Percentiles rank a stretch among this genome's conserved stretches.
These are phyloP conservation scores for Citrus hindsii DNA, from an alignment of 345 rosid genomes.

Conservation along the genomic window DNA sequence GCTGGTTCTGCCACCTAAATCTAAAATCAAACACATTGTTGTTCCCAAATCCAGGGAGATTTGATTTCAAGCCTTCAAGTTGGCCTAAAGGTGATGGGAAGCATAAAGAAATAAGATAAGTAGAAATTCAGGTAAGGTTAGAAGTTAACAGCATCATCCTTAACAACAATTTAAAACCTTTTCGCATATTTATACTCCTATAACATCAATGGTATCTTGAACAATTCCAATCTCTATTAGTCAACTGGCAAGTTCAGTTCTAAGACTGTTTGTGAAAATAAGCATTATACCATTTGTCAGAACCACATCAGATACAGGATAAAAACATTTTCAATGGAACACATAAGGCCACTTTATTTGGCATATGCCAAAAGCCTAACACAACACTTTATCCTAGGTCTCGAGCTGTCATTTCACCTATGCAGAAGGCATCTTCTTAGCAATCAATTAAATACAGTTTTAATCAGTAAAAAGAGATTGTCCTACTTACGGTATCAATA, in stretches of 20 bases:
- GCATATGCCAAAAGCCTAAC: not conserved
- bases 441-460: slow-evolving; percentile 3
- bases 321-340: not conserved
- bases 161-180: not conserved
- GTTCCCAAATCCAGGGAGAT: not conserved
- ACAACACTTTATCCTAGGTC: not conserved
- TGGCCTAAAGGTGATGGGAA: not conserved
- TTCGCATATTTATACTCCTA: not conserved
- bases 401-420: not conserved
- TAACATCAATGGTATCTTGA: not conserved
- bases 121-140: not conserved
- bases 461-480: slow-evolving; percentile 1
- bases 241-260: not conserved
- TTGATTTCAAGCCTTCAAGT: not conserved
- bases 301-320: not conserved
- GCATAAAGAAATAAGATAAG: not conserved
- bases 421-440: not conserved
- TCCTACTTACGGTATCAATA: slow-evolving; percentile 63
- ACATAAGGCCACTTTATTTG: not conserved
- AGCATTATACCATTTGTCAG: not conserved
- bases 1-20: not conserved
- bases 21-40: slow-evolving; percentile 5
- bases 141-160: not conserved
- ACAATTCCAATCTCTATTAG: not conserved
- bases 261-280: not conserved